Evolutionary conservation across 2,329 filamentous ascomycete genomes (phyloP).

Genomic region (Hypoxylon rubiginosum): DNA sequence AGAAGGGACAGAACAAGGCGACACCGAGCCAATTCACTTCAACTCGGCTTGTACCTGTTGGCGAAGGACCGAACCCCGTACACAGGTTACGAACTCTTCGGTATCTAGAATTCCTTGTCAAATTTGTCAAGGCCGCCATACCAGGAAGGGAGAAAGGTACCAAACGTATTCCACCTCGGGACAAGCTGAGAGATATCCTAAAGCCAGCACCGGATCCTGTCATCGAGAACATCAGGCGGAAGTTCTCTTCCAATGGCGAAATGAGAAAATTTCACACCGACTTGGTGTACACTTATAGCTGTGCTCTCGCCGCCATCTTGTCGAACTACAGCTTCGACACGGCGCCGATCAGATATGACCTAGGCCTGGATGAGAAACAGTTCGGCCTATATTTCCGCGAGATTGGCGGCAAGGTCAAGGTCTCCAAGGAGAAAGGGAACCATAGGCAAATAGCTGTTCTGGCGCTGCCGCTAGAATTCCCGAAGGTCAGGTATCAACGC

Average conservation of each 20-base stretch:
- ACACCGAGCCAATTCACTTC: constrained; percentile 75
- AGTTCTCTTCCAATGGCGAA: constrained; percentile 73
- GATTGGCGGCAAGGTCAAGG: constrained; percentile 77
- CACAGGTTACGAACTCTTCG: constrained; percentile 70
- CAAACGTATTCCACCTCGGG: constrained; percentile 68
- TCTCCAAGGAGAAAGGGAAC: constrained; percentile 71
- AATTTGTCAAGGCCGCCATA: constrained; percentile 64
- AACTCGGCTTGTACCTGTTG: constrained; percentile 68
- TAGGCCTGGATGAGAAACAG: constrained; percentile 77
- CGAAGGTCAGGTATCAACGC: constrained; percentile 65
- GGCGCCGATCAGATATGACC: constrained; percentile 76
- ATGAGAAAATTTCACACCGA: constrained; percentile 81
- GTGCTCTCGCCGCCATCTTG: constrained; percentile 77
- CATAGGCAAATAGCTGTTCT: constrained; percentile 74
- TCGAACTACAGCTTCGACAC: constrained; percentile 82
- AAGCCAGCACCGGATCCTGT: constrained; percentile 71
- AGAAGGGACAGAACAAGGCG: constrained; percentile 68
- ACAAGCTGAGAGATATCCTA: constrained; percentile 71
- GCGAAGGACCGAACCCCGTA: constrained; percentile 66
- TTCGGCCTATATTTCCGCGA: constrained; percentile 81
- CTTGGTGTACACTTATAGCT: constrained; percentile 79
- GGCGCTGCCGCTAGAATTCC: constrained; percentile 84
- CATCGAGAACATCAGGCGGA: constrained; percentile 75
- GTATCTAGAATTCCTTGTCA: constrained; percentile 70
- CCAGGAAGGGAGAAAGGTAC: constrained; percentile 62